phyloP scores from a whole-genome alignment of 2,329 filamentous ascomycete species.

The Pyrenophora seminiperda region DNA sequence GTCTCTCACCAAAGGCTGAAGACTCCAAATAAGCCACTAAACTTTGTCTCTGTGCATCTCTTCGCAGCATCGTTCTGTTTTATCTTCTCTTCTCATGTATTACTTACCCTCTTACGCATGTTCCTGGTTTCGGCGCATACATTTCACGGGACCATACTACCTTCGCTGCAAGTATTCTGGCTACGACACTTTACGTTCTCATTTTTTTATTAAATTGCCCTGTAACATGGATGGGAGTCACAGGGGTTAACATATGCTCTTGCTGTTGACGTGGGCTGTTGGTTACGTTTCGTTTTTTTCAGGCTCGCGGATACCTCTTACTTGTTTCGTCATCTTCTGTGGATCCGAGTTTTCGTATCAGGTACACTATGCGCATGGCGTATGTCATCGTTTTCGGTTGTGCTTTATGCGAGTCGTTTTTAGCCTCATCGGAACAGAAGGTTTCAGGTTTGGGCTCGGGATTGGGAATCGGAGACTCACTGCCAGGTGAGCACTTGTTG shows the following conservation, averaged over 20 bases:
- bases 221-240: slow-evolving; percentile 15
- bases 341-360: slow-evolving; percentile 22
- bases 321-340: slow-evolving; percentile 26
- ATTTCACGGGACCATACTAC: slow-evolving; percentile 23
- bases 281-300: slow-evolving; percentile 9
- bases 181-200: slow-evolving; percentile 34
- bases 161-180: slow-evolving; percentile 35
- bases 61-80: slow-evolving; percentile 10
- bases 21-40: slow-evolving; percentile 37
- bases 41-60: not conserved
- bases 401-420: slow-evolving; percentile 6
- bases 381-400: slow-evolving; percentile 11
- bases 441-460: not conserved
- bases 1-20: slow-evolving; percentile 40
- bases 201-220: slow-evolving; percentile 25
- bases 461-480: not conserved
- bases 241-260: not conserved
- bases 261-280: slow-evolving; percentile 8
- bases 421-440: not conserved
- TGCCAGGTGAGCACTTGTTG: slow-evolving; percentile 5
- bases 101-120: slow-evolving; percentile 29
- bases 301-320: slow-evolving; percentile 41
- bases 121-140: slow-evolving; percentile 19
- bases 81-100: slow-evolving; percentile 44
- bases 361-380: slow-evolving; percentile 20